Conservation (phyloP, 2,329 filamentous ascomycete species). For the Phoma sp. region DNA sequence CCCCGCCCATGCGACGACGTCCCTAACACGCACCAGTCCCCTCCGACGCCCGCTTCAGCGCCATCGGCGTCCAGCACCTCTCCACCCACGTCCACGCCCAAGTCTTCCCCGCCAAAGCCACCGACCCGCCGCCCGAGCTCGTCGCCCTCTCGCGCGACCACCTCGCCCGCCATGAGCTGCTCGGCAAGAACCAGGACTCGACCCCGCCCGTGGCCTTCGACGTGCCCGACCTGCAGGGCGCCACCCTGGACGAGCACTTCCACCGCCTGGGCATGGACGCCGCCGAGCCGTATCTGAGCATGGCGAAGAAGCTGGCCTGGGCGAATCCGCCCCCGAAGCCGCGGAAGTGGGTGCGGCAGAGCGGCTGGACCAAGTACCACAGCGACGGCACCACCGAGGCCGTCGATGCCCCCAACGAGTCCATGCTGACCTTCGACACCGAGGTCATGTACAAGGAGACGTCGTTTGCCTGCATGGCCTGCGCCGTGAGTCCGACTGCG, state of each 20-base stretch:
- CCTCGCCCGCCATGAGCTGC: conserved; percentile 81
- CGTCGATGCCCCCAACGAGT: conserved; percentile 79
- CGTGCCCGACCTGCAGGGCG: conserved; percentile 78
- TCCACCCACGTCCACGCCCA: conserved; percentile 84
- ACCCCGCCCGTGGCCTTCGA: conserved; percentile 80
- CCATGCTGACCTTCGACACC: conserved; percentile 90
- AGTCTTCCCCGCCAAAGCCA: conserved; percentile 71
- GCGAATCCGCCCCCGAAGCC: conserved; percentile 65
- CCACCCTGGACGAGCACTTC: conserved; percentile 92
- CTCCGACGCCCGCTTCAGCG: conserved; percentile 78
- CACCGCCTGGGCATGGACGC: conserved; percentile 84
- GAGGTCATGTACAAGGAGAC: conserved; percentile 97
- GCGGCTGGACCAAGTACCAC: conserved; percentile 95
- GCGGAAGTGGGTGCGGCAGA: conserved; percentile 77
- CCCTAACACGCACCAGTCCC: conserved; percentile 36
- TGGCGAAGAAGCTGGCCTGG: conserved; percentile 77
- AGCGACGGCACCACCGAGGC: conserved; percentile 74
- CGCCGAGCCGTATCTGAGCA: conserved; percentile 80
- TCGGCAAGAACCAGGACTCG: conserved; percentile 88
- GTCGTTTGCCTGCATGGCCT: conserved; percentile 95
- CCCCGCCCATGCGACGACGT: background rate
- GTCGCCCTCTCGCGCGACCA: conserved; percentile 84
- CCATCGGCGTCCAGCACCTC: conserved; percentile 93
- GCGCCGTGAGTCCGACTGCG: conserved; percentile 83
- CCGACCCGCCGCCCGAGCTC: conserved; percentile 70